Percentiles rank a stretch among this genome's conserved stretches.
Evolutionary conservation across 768 basidiomycete genomes (phyloP).

Genomic region (Psilocybe subaeruginosa): DNA sequence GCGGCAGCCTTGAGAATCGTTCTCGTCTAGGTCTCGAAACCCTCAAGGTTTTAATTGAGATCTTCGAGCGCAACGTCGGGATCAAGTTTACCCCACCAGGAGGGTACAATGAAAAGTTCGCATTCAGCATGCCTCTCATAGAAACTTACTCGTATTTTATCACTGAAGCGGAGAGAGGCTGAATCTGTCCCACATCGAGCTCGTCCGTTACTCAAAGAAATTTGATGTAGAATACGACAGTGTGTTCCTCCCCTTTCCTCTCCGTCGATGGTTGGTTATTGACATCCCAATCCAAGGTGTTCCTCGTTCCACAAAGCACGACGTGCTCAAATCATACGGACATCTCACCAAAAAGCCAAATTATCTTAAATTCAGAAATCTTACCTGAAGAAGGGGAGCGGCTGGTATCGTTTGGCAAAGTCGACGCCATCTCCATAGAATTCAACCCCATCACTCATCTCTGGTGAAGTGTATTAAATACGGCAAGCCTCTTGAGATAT

Average conservation of each 20-base stretch:
- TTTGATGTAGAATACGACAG: slow-evolving; percentile 34
- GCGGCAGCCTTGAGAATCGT: slow-evolving; percentile 63
- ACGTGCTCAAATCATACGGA: slow-evolving; percentile 40
- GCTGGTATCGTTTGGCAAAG: slow-evolving; percentile 35
- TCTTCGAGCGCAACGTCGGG: slow-evolving; percentile 48
- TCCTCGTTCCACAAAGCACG: slow-evolving; percentile 37
- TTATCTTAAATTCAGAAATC: slow-evolving; percentile 41
- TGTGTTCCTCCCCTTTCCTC: slow-evolving; percentile 11
- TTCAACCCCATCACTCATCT: slow-evolving; percentile 39
- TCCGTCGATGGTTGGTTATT: neutral
- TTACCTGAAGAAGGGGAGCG: slow-evolving; percentile 38
- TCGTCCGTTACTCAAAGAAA: slow-evolving; percentile 28
- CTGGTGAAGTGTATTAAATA: slow-evolving; percentile 37
- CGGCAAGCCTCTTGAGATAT: slow-evolving; percentile 37
- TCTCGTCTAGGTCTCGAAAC: slow-evolving; percentile 55
- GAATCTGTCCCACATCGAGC: slow-evolving; percentile 32
- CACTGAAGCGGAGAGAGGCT: slow-evolving; percentile 43
- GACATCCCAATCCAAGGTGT: slow-evolving; percentile 25
- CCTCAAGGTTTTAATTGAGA: slow-evolving; percentile 40
- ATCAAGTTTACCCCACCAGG: neutral
- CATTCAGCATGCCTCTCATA: slow-evolving; percentile 42
- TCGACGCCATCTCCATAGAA: slow-evolving; percentile 41
- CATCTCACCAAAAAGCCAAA: slow-evolving; percentile 38
- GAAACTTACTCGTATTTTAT: slow-evolving; percentile 45
- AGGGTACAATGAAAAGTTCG: neutral